Conservation (phyloP, 306 rosid genomes). For the Oxytropis ochrocephala region DNA sequence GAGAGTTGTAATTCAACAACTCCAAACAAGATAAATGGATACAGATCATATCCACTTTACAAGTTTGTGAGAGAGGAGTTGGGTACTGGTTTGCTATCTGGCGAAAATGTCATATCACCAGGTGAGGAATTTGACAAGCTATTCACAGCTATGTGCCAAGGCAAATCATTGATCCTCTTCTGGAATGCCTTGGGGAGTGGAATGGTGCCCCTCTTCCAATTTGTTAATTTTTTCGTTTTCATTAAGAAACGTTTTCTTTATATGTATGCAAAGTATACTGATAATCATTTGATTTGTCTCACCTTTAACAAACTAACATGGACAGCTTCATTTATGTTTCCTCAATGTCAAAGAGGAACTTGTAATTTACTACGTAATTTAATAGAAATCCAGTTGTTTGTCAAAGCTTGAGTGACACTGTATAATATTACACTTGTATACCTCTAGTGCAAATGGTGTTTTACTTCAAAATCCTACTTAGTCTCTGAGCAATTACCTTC, state of each 20-base stretch:
- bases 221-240: conserved; percentile 17
- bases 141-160: conserved; percentile 62
- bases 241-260: background rate
- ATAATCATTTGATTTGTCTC: background rate
- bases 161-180: conserved; percentile 72
- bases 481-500: no score
- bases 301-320: background rate
- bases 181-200: conserved; percentile 70
- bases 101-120: conserved; percentile 62
- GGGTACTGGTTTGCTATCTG: conserved; percentile 44
- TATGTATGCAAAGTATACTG: background rate
- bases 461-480: no score
- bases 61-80: conserved; percentile 71
- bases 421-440: background rate
- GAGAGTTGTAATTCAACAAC: conserved; percentile 48
- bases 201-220: conserved; percentile 86
- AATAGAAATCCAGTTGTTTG: background rate
- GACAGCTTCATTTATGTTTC: background rate
- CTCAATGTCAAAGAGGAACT: background rate
- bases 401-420: background rate
- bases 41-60: conserved; percentile 83
- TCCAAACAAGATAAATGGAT: conserved; percentile 55
- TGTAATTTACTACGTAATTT: conserved; percentile 14
- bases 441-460: no score
- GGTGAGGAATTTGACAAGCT: conserved; percentile 78